Conservation (phyloP, 495 filamentous ascomycete species). For the Penicillium verhagenii region DNA sequence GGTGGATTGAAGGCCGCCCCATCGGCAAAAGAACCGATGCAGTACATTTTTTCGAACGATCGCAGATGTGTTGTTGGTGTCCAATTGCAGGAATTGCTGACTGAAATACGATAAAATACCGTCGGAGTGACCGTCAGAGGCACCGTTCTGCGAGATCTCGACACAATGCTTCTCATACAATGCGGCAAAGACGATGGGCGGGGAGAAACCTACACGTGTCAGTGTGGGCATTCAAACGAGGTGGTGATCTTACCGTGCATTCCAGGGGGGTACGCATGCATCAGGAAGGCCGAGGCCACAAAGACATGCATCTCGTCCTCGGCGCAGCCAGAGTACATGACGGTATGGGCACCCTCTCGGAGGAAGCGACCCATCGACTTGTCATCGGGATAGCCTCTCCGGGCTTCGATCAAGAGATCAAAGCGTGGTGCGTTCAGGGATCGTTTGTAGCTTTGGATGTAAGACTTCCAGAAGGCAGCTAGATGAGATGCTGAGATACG, state of each 20-base stretch:
- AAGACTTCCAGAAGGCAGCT: slow-evolving; percentile 6
- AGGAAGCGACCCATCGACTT: neutral
- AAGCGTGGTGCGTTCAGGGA: neutral
- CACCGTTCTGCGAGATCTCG: neutral
- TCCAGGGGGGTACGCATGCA: slow-evolving; percentile 11
- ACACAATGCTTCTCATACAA: neutral
- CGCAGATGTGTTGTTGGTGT: neutral
- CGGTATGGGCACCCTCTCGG: neutral
- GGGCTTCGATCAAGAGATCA: slow-evolving; percentile 8
- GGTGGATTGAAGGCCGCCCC: slow-evolving; percentile 9
- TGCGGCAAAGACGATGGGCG: neutral
- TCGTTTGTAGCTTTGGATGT: neutral
- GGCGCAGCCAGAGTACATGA: neutral
- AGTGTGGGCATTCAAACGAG: neutral
- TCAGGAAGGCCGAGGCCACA: slow-evolving; percentile 7
- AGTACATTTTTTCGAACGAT: neutral
- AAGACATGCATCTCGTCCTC: slow-evolving; percentile 1
- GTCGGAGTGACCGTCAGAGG: neutral
- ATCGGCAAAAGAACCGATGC: neutral
- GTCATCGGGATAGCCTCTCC: neutral
- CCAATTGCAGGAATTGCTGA: neutral
- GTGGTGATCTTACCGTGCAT: slow-evolving; percentile 10
- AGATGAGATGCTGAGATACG: slow-evolving; percentile 8
- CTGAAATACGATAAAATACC: neutral
- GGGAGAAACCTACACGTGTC: neutral